Evolutionary conservation across 169 alveolate genomes (phyloP).

Genomic region (Amoebophrya sp.): DNA sequence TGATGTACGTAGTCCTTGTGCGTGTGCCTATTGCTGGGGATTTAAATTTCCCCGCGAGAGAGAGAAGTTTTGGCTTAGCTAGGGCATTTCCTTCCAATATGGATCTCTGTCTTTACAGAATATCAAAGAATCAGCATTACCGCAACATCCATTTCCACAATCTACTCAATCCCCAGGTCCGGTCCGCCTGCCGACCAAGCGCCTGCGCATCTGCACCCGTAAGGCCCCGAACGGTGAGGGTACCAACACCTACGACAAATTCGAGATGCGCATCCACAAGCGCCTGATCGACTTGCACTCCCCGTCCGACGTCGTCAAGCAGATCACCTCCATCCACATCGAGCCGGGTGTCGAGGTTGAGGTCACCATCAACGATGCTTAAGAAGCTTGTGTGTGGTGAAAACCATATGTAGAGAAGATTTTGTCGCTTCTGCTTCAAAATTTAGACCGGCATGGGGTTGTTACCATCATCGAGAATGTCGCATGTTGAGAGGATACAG

Average conservation of each 20-base stretch:
- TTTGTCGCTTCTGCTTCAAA: too few relatives aligned
- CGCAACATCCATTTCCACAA: too few relatives aligned
- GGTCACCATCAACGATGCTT: conserved; percentile 80
- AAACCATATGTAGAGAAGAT: too few relatives aligned
- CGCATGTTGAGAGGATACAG: background rate
- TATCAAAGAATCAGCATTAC: too few relatives aligned
- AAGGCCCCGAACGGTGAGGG: conserved; percentile 98
- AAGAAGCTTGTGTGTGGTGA: conserved; percentile 36
- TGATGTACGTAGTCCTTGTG: too few relatives aligned
- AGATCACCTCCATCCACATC: conserved; percentile 90
- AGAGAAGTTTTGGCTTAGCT: too few relatives aligned
- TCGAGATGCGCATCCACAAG: conserved; percentile 94
- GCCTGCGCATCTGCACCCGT: conserved; percentile 88
- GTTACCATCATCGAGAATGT: background rate
- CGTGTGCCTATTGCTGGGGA: too few relatives aligned
- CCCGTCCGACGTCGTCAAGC: conserved; percentile 90
- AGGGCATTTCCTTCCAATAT: too few relatives aligned
- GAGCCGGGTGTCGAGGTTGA: conserved; percentile 97
- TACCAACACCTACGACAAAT: conserved; percentile 96
- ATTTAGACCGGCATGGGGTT: background rate
- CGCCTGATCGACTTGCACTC: conserved; percentile 93
- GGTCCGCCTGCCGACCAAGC: conserved; percentile 93
- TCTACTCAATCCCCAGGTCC: too few relatives aligned
- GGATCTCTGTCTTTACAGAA: too few relatives aligned
- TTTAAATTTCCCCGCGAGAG: too few relatives aligned